Conservation (phyloP, 1,284 basidiomycete genomes). For the Ustilago crameri region DNA sequence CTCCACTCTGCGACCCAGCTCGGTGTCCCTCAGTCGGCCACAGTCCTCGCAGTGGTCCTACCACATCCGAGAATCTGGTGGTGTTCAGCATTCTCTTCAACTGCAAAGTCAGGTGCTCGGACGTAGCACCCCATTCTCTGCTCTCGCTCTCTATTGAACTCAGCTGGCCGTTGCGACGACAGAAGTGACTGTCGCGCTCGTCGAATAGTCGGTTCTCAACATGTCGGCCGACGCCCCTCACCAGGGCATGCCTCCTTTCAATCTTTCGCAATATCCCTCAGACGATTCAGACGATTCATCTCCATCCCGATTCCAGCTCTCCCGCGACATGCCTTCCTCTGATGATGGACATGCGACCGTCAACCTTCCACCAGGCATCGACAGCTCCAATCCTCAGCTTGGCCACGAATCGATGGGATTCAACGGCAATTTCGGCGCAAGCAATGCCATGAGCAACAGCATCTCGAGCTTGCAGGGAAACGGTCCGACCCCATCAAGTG, state of each 20-base stretch:
- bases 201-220: neutral
- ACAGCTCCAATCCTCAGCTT: neutral
- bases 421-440: slow-evolving; percentile 6
- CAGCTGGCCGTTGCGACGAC: slow-evolving; percentile 8
- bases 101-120: slow-evolving; percentile 10
- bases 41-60: too few relatives aligned
- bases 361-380: slow-evolving; percentile 27
- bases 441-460: slow-evolving; percentile 32
- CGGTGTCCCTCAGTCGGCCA: too few relatives aligned
- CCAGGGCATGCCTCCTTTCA: slow-evolving; percentile 30
- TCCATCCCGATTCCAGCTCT: slow-evolving; percentile 13
- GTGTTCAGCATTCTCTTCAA: neutral
- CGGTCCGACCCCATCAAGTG: neutral
- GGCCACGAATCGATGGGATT: slow-evolving; percentile 19
- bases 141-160: slow-evolving; percentile 6
- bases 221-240: slow-evolving; percentile 29
- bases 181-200: slow-evolving; percentile 15
- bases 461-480: slow-evolving; percentile 30
- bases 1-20: too few relatives aligned
- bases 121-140: slow-evolving; percentile 6
- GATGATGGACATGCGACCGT: slow-evolving; percentile 41
- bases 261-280: slow-evolving; percentile 21
- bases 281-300: slow-evolving; percentile 21
- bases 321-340: slow-evolving; percentile 16
- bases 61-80: too few relatives aligned